Evolutionary conservation across 148 eudicot genomes (phyloP).

Genomic region (Vaccinium darrowii): DNA sequence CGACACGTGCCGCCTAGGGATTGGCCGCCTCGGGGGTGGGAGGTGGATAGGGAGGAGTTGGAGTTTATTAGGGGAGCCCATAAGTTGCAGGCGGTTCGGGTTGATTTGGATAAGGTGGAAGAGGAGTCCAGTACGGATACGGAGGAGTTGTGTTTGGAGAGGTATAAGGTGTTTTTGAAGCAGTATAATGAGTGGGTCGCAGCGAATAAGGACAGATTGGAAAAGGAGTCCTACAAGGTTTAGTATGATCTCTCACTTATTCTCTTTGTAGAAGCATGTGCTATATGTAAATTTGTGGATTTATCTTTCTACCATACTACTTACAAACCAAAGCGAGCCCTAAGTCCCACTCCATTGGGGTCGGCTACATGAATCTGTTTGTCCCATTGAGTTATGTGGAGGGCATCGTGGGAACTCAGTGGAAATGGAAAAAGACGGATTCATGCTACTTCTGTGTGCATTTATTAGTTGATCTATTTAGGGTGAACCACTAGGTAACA

Average conservation of each 20-base stretch:
- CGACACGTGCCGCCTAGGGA: conserved; percentile 85
- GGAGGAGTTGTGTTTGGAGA: conserved; percentile 70
- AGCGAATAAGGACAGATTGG: conserved; percentile 79
- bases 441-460: neutral
- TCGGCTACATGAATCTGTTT: too few relatives aligned
- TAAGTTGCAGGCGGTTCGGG: conserved; percentile 62
- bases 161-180: conserved; percentile 82
- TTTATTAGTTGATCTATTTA: conserved; percentile 4
- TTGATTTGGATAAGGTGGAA: conserved; percentile 57
- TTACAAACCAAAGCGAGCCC: too few relatives aligned
- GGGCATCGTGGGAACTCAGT: too few relatives aligned
- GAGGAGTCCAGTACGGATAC: conserved; percentile 33
- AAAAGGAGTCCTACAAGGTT: conserved; percentile 91
- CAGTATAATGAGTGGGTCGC: conserved; percentile 89
- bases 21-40: conserved; percentile 97
- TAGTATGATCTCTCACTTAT: neutral
- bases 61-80: conserved; percentile 88
- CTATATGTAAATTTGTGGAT: neutral
- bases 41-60: conserved; percentile 75
- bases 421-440: too few relatives aligned
- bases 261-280: neutral
- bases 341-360: too few relatives aligned
- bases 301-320: neutral
- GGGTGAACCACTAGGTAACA: neutral
- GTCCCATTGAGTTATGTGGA: too few relatives aligned